These are phyloP conservation scores for Pichia gijzeniarum DNA, from an alignment of 805 yeast species.

Conservation along the genomic window DNA sequence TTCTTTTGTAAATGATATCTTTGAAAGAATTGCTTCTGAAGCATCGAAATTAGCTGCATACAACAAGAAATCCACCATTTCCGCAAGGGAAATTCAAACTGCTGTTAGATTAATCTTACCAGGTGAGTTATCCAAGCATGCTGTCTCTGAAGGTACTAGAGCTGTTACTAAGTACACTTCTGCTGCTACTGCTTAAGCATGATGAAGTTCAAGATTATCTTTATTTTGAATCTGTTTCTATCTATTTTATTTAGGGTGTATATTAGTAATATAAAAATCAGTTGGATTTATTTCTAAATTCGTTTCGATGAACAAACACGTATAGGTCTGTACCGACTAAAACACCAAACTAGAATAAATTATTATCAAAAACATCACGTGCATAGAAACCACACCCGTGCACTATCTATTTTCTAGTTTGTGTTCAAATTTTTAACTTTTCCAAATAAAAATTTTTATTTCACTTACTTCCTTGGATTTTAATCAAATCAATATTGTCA, in stretches of 20 bases:
- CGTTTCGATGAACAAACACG: no score
- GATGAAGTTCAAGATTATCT: conserved; percentile 33
- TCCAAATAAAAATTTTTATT: no score
- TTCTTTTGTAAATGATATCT: conserved; percentile 96
- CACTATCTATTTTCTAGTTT: no score
- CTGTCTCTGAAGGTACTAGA: conserved; percentile 98
- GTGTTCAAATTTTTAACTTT: no score
- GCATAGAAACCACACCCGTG: no score
- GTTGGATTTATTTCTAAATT: conserved; percentile 9
- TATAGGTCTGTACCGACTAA: no score
- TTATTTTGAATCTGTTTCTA: conserved; percentile 13
- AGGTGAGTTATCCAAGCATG: conserved; percentile 98
- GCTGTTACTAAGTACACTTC: conserved; percentile 96
- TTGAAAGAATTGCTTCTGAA: conserved; percentile 96
- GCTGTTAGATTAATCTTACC: conserved; percentile 97
- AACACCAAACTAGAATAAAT: no score
- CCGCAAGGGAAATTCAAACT: conserved; percentile 98
- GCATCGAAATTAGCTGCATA: conserved; percentile 98
- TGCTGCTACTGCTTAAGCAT: conserved; percentile 35
- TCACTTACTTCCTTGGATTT: no score
- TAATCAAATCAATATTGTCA: no score
- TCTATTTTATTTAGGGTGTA: conserved; percentile 28
- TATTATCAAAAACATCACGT: no score
- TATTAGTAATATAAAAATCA: conserved; percentile 25
- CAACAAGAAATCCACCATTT: conserved; percentile 96